Evolutionary conservation across 2,329 filamentous ascomycete species (phyloP), one percentile per base, ranked within the genome.

Genomic region (Xylaria digitata): DNA sequence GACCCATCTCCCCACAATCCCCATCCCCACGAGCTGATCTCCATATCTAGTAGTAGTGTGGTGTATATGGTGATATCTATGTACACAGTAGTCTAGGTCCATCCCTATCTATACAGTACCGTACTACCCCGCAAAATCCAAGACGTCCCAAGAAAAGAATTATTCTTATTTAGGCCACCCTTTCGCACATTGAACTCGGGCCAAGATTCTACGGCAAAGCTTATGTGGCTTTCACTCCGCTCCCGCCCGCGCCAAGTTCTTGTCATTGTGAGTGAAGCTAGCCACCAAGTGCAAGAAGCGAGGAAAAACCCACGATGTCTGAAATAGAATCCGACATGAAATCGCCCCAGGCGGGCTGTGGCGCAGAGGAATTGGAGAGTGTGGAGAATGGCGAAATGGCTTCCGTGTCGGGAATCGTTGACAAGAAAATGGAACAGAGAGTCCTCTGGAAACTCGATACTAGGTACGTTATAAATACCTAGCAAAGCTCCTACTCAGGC

Each of bases 391-490:
- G 53, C 8, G 57, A 62, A 9, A 37, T n/a, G 1, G 43, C 62
- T 19, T 21, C 5, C 21, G 34, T 67, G 55, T 62, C 67, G 23
- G 66, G 67, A 23, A 60, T 67, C 15, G 21, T 1, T n/a, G 67
- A 75, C 46, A 68, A 65, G 50, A 66, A 72, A 13, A 69, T 85
- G 67, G 82, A 80, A 19, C 78, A 80, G 34, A 80, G 75, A 53
- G 75, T 88, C 30, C 75, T 89, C 19, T 81, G 82, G 73, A 88
- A 87, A 76, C 80, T 86, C 67, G 86, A 88, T 76, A 79, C 82
- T 23, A 82, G 84, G 85, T 84, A 69, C n/a, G 69, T 61, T 50
- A 37, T 40, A 52, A 34, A 23, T 19, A 5, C 19, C 17, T 19
- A 9, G 21, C 40, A 7, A 7, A 54, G 15, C 23, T 34, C 26